These are phyloP conservation scores for Boletus vinaceobasis DNA, from an alignment of 768 basidiomycete genomes.

Conservation along the genomic window DNA sequence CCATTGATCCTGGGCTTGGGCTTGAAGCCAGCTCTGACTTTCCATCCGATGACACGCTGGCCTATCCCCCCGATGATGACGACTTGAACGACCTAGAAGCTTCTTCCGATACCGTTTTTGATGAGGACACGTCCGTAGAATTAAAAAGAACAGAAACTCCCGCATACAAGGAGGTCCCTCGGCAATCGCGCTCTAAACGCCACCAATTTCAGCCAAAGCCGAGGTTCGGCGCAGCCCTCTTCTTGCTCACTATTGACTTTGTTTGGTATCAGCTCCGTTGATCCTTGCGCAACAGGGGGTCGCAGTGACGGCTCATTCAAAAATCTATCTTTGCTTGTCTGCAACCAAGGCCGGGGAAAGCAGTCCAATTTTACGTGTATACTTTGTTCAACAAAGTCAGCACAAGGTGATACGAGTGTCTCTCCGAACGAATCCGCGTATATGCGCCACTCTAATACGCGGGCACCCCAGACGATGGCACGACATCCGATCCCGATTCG, in stretches of 20 bases:
- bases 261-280: conserved; percentile 5
- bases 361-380: conserved; percentile 16
- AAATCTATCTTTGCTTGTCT: conserved; percentile 5
- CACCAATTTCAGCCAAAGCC: neutral
- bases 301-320: neutral
- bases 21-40: neutral
- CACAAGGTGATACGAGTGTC: conserved; percentile 21
- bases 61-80: conserved; percentile 5
- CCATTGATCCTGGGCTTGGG: conserved; percentile 5
- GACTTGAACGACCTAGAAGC: conserved; percentile 9
- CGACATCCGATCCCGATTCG: neutral
- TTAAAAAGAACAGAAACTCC: neutral
- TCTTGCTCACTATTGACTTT: conserved; percentile 10
- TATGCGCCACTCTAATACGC: conserved; percentile 22
- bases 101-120: conserved; percentile 24
- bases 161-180: conserved; percentile 18
- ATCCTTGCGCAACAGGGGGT: neutral
- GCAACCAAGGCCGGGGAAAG: conserved; percentile 12
- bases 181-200: neutral
- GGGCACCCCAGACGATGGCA: conserved; percentile 4
- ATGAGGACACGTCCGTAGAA: conserved; percentile 1
- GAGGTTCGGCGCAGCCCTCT: conserved; percentile 17
- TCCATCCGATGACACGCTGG: conserved; percentile 25
- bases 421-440: conserved; percentile 3
- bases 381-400: conserved; percentile 16